Conservation (phyloP, 169 alveolate genomes). For the Plasmodium ovale region DNA sequence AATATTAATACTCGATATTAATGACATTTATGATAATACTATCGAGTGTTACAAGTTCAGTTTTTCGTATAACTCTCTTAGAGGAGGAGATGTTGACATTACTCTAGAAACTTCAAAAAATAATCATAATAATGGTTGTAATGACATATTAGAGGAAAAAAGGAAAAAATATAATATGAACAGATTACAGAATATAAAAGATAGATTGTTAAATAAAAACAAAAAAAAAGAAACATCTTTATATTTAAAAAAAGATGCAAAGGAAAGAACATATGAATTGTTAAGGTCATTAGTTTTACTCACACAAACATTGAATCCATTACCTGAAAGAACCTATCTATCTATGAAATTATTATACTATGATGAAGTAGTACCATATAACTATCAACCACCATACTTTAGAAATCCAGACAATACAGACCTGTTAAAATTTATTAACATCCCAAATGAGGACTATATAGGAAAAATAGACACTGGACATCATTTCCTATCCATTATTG, state of each 20-base stretch:
- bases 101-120: slow-evolving; percentile 45
- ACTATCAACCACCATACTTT: slow-evolving; percentile 89
- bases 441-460: slow-evolving; percentile 81
- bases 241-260: slow-evolving; percentile 79
- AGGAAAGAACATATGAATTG: slow-evolving; percentile 79
- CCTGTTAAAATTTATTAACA: slow-evolving; percentile 61
- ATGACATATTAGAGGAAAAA: slow-evolving; percentile 21
- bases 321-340: slow-evolving; percentile 85
- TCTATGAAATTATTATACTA: slow-evolving; percentile 87
- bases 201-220: slow-evolving; percentile 76
- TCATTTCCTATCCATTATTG: slow-evolving; percentile 78
- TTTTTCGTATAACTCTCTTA: slow-evolving; percentile 74
- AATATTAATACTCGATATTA: slow-evolving; percentile 84
- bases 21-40: slow-evolving; percentile 85
- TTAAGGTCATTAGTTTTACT: slow-evolving; percentile 85
- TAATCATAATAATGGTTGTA: not conserved
- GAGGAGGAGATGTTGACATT: slow-evolving; percentile 69
- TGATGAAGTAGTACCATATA: slow-evolving; percentile 86
- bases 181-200: slow-evolving; percentile 31
- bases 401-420: slow-evolving; percentile 83
- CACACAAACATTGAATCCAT: slow-evolving; percentile 88
- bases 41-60: slow-evolving; percentile 82
- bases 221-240: slow-evolving; percentile 68
- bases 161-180: slow-evolving; percentile 40
- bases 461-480: slow-evolving; percentile 83